Evolutionary conservation across 768 basidiomycete species (phyloP), one percentile per base, ranked within the genome.

Genomic region (Paxillus involutus): DNA sequence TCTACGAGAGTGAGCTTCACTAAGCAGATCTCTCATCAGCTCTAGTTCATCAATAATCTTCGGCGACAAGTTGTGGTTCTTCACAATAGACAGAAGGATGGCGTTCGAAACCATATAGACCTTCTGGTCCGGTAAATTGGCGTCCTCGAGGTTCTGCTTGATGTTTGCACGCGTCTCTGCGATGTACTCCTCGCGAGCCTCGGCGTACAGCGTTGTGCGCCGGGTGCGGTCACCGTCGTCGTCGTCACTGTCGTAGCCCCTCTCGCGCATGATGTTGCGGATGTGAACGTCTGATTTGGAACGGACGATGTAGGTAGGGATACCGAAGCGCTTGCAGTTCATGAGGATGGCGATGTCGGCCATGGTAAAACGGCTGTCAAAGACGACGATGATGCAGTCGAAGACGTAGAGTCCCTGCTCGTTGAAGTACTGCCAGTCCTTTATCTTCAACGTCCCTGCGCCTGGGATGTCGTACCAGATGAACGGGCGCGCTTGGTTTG

Each of bases 401-500:
- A 64, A 64, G 32, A 65, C 60, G 11, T 64, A 64, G 39, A 64
- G 63, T 2, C 63, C 63, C 7, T 64, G 63, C 2, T 56, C 51
- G 12, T 65, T 55, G 52, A 64, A 64, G 35, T 64, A 65, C 3
- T 64, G 63, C 60, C 63, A 62, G 30, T 65, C 63, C 0, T 37
- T 44, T 3, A 55, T 53, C 2, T 57, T 59, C 24, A 64, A 6
- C 8, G 63, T 62, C 12, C 63, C 63, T 4, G 63, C 60, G 3
- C 63, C 63, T 0, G 62, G 63, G 29, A 64, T 37, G 36, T 64
- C 63, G 29, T 65, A 64, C 63, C 63, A 64, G 16, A 65, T 47
- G 19, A 44, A 65, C 0, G 57, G 63, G 37, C 40, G 55, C 2
- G 47, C 35, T 1, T 55, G 49, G 16, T 59, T 52, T 4, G 54